These are phyloP conservation scores for Cercospora citrullina DNA, from an alignment of 2,329 filamentous ascomycete species.

Conservation along the genomic window DNA sequence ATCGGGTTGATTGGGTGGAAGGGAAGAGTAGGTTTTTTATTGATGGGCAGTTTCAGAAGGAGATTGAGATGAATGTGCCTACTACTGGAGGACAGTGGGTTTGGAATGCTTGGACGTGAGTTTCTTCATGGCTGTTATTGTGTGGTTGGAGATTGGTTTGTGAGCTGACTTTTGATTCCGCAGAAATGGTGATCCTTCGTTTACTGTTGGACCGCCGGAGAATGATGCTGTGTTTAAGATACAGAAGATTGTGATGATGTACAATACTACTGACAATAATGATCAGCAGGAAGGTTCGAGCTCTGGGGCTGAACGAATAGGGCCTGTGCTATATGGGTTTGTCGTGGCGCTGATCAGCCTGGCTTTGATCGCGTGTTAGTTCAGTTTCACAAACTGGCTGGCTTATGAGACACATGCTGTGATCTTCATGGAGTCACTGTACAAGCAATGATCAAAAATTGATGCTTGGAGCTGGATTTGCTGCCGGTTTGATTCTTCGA, in stretches of 20 bases:
- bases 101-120: constrained; percentile 32
- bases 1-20: constrained; percentile 29
- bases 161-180: background rate
- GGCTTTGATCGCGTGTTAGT: background rate
- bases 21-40: constrained; percentile 24
- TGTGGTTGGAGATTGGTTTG: background rate
- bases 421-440: no score
- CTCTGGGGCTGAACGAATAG: background rate
- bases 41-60: constrained; percentile 22
- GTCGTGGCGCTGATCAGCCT: background rate
- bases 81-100: constrained; percentile 22
- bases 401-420: background rate
- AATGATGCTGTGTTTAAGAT: constrained; percentile 30
- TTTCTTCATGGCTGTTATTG: background rate
- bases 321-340: background rate
- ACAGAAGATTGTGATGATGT: constrained; percentile 30
- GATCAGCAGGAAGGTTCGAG: background rate
- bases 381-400: background rate
- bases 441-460: no score
- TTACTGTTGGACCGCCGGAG: constrained; percentile 27
- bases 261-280: constrained; percentile 17
- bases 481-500: background rate
- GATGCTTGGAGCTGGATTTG: background rate
- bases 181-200: constrained; percentile 28
- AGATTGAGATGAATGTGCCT: constrained; percentile 23